Evolutionary conservation across 2,329 filamentous ascomycete genomes (phyloP), one percentile per base, ranked within the genome.

Genomic region (Hymenoscyphus occultus): DNA sequence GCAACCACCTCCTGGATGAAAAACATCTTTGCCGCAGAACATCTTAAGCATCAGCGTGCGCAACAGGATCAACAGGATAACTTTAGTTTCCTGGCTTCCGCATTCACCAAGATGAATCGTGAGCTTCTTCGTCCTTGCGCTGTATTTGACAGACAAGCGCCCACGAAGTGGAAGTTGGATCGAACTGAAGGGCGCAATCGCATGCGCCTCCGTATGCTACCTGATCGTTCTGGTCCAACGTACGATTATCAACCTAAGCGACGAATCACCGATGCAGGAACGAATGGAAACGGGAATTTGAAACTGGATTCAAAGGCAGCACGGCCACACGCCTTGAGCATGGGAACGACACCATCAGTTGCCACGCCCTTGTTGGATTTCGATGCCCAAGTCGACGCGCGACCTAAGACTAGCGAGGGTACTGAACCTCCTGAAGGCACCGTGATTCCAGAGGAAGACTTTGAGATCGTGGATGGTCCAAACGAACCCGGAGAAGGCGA

Each of bases 61-160:
- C 79, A 93, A 62, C 95, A 99, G 77, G 96, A 99, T 73, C 92
- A 97, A 73, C 93, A 97, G 71, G 95, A 99, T 74, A 94, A 93
- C 72, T 84, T 91, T 65, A 83, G 84, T 0, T 97, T 92, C 74
- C 84, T 96, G 67, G 86, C 86, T 54, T 87, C 90, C 0, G 84
- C 89, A 0, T 93, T 95, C 74, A 84, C 85, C 5, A 92, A 89
- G 73, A 89, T 98, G 78, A 88, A 94, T 65, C 83, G 89, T 63
- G 89, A 94, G 65, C 80, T 97, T 64, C 85, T 85, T 68, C 86
- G 93, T 22, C 91, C 93, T 1, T 92, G 92, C 32, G 93, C 91
- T 1, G 83, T 98, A 0, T 90, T 97, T 66, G 87, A 90, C 61
- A 85, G 89, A 45, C 80, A 84, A 0, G 80, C 82, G 2, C 76